Base-by-base conservation (phyloP, 2,329 filamentous ascomycete genomes). In the Fusarium burgessii region DNA sequence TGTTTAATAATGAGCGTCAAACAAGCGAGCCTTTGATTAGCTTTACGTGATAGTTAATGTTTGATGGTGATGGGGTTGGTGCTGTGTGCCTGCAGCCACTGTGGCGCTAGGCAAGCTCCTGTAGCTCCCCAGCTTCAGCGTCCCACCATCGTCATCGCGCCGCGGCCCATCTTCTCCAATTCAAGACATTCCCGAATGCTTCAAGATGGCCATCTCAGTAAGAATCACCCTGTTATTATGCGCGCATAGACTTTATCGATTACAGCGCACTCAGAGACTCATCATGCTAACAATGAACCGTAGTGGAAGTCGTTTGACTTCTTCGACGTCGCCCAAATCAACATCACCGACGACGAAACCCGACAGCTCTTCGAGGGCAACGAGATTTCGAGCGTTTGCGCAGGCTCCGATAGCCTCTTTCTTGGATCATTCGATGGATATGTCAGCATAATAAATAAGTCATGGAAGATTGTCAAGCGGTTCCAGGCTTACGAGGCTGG, bases 261-360 rank as follows among this genome's bases (percentile, higher is more conserved):
- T 3, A 20, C 5, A 11, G 32, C 17, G 25, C 20, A 5, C 41
- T 5, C 3, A 7, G 15, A 17, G 12, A 23, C 3, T 27, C 2
- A 14, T 9, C 2, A 23, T 41, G 11, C 75, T 76, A 43, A 77
- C 36, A 41, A 29, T 2, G 23, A 25, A 14, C 33, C 13, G 23
- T 74, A 97, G 95, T 98, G 96, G 95, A 98, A 98, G 92, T 91
- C 92, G 76, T 99, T 99, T 86, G 95, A 97, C 87, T 99, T 99
- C 91, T 98, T 99, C 89, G 94, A 98, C 83, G 94, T 97, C 81
- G 90, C 90, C 80, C 91, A 93, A 80, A 91, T 98, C 81, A 90
- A 92, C 78, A 87, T 95, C 77, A 88, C 88, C 75, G 92, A 97
- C 80, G 91, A 92, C 77, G 93, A 97, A 79, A 92, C 90, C 79